Evolutionary conservation across 306 rosid species (phyloP).

Genomic region (Senna siamea): DNA sequence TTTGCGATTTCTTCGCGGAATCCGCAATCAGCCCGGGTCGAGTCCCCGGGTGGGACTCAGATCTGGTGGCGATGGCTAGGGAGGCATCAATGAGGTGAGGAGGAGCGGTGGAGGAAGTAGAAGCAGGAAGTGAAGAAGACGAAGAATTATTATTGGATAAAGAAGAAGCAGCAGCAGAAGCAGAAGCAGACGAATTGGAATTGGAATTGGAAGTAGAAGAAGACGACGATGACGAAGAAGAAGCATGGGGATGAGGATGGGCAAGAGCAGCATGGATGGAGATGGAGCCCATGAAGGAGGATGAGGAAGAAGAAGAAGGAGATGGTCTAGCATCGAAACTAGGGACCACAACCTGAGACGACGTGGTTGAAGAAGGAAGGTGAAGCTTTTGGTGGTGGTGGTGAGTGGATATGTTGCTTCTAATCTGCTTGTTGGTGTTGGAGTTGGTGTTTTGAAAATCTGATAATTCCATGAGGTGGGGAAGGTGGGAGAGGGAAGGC

Average conservation of each 20-base stretch:
- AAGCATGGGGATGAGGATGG: no score
- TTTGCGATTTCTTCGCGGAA: slow-evolving; percentile 38
- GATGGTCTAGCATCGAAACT: slow-evolving; percentile 57
- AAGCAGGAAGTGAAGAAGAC: neutral
- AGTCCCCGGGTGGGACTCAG: slow-evolving; percentile 47
- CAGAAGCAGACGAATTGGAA: slow-evolving; percentile 36
- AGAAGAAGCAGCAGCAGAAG: slow-evolving; percentile 38
- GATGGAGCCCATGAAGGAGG: slow-evolving; percentile 74
- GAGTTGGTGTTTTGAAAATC: slow-evolving; percentile 55
- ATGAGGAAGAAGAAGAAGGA: slow-evolving; percentile 37
- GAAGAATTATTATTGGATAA: no score
- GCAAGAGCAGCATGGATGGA: slow-evolving; percentile 54
- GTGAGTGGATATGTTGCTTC: slow-evolving; percentile 35
- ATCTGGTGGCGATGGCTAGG: slow-evolving; percentile 89
- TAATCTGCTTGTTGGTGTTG: slow-evolving; percentile 47
- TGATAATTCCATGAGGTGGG: slow-evolving; percentile 79
- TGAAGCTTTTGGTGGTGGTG: slow-evolving; percentile 42
- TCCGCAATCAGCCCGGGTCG: slow-evolving; percentile 43
- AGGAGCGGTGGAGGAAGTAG: slow-evolving; percentile 44
- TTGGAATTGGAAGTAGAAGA: no score
- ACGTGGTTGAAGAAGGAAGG: slow-evolving; percentile 34
- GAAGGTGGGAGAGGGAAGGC: no score
- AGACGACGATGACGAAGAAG: slow-evolving; percentile 34
- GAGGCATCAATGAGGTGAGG: slow-evolving; percentile 72
- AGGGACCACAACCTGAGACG: slow-evolving; percentile 59